Evolutionary conservation across 495 filamentous ascomycete species (phyloP), one percentile per base, ranked within the genome.

Genomic region (Bathelium albidoporum): DNA sequence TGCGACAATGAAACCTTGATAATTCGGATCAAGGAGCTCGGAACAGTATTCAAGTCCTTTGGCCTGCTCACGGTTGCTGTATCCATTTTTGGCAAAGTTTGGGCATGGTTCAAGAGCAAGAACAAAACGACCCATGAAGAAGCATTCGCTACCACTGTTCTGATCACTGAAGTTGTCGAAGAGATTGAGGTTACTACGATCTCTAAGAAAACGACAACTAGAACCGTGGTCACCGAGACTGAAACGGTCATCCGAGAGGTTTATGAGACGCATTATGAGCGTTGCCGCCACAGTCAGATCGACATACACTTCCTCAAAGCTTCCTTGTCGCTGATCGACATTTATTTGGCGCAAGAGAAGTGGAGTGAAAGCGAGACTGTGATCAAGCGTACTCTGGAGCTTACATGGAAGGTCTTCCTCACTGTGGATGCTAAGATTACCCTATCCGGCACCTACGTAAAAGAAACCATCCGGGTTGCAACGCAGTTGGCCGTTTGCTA

Each of bases 351-450:
- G 20, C 49, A 55, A 55, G 24, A 55, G 24, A 55, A 55, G 24
- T 55, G 49, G 49, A 55, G 49, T 24, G 49, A 55, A 29, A 28
- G 49, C 49, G 49, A 55, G 49, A 24, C 29, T 29, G 49, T 55
- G 49, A 55, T 55, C 24, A 55, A 55, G 24, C 49, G 24, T 20
- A 28, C 49, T 16, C 49, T 55, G 12, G 49, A 55, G 29, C 49
- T 55, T 20, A 55, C 49, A 26, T 55, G 49, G 49, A 55, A 55
- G 49, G 49, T 24, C 10, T 26, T 55, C 7, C 24, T 55, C 5
- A 55, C 49, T 20, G 49, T 55, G 26, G 49, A 55, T 55, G 49
- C 49, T 24, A 55, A 55, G 49, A 55, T 55, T 16, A 29, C 49
- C 20, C 49, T 55, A 29, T 55, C 49, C 16, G 49, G 49, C 29